phyloP scores from a whole-genome alignment of 257 asterid genomes.

The Paraleonurus japonicus region DNA sequence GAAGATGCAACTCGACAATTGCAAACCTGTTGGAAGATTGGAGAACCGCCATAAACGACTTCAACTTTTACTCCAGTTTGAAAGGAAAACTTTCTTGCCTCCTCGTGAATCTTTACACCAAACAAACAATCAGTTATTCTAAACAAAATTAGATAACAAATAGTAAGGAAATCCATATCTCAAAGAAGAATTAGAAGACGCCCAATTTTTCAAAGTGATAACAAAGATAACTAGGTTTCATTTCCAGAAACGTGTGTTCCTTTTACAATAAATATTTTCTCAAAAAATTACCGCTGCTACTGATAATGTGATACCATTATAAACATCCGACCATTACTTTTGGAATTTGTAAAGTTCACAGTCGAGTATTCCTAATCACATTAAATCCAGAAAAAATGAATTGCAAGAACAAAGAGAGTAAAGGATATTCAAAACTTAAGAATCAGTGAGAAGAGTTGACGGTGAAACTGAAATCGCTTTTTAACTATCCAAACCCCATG shows the following conservation, averaged over 20 bases:
- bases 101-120: conserved; percentile 57
- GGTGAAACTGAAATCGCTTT: not conserved
- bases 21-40: conserved; percentile 52
- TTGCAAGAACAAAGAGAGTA: too few species aligned
- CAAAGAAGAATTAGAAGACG: not conserved
- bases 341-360: not conserved
- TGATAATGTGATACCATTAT: not conserved
- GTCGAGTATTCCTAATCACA: not conserved
- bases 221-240: not conserved
- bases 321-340: not conserved
- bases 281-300: not conserved
- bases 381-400: not conserved
- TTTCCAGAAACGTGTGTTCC: not conserved
- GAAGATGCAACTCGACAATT: not conserved
- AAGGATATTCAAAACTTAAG: not conserved
- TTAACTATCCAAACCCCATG: not conserved
- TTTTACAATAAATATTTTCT: too few species aligned
- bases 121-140: not conserved
- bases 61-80: conserved; percentile 66
- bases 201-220: not conserved
- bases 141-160: not conserved
- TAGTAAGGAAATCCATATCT: not conserved
- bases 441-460: not conserved
- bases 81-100: conserved; percentile 60
- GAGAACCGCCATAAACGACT: conserved; percentile 79